Evolutionary conservation across 192 early-diverging fungal species (phyloP).

Genomic region (Linnemannia elongata): DNA sequence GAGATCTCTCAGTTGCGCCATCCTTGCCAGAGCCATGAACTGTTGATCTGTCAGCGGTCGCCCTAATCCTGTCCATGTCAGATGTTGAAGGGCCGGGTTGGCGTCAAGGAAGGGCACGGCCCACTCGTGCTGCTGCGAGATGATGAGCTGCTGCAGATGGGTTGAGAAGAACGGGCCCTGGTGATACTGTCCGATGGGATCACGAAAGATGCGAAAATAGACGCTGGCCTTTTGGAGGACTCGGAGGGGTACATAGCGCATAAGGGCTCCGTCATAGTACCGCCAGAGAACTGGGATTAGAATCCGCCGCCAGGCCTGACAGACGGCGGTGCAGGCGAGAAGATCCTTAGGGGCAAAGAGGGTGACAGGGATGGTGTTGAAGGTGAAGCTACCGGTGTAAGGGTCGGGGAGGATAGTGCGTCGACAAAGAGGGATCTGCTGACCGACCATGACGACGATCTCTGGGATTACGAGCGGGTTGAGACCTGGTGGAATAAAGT

Average conservation of each 20-base stretch:
- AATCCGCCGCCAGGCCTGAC: slow-evolving; percentile 26
- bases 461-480: slow-evolving; percentile 39
- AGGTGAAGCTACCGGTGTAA: background rate
- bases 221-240: slow-evolving; percentile 21
- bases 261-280: slow-evolving; percentile 27
- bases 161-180: slow-evolving; percentile 24
- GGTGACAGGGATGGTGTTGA: background rate
- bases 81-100: slow-evolving; percentile 15
- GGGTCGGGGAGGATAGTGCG: background rate
- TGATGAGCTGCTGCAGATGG: slow-evolving; percentile 17
- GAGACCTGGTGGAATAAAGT: slow-evolving; percentile 33
- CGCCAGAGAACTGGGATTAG: slow-evolving; percentile 34
- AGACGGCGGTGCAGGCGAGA: slow-evolving; percentile 34
- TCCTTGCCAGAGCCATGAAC: slow-evolving; percentile 3
- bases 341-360: slow-evolving; percentile 30
- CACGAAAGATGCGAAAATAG: slow-evolving; percentile 34
- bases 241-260: slow-evolving; percentile 19
- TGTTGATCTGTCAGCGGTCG: background rate
- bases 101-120: slow-evolving; percentile 14
- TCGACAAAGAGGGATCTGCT: slow-evolving; percentile 19
- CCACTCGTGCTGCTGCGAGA: slow-evolving; percentile 34
- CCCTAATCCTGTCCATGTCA: slow-evolving; percentile 32
- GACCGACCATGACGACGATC: slow-evolving; percentile 36
- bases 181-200: slow-evolving; percentile 33
- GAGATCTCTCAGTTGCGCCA: slow-evolving; percentile 22